Percentiles rank a stretch among this genome's conserved stretches.
These are phyloP conservation scores for Elsinoe perseae DNA, from an alignment of 2,329 filamentous ascomycete genomes.

Conservation along the genomic window DNA sequence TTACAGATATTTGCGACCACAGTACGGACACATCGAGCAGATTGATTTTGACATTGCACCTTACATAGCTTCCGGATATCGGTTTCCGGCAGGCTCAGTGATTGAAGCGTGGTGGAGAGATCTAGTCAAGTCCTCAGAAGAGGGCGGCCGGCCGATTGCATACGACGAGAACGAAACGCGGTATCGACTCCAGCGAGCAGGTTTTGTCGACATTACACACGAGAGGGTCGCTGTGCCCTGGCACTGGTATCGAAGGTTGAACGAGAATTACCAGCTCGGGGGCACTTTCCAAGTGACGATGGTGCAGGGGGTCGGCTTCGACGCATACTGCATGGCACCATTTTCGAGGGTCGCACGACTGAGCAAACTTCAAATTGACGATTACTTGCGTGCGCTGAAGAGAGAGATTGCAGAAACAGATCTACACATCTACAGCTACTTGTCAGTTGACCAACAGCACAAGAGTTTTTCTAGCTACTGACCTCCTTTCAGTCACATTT, in stretches of 20 bases:
- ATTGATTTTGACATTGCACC: constrained; percentile 81
- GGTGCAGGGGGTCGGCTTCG: constrained; percentile 55
- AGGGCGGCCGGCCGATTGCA: constrained; percentile 56
- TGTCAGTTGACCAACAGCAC: not conserved
- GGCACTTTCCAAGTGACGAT: constrained; percentile 79
- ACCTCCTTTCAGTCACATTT: not conserved
- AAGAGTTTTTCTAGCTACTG: not conserved
- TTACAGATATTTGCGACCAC: constrained; percentile 64
- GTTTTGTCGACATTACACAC: constrained; percentile 74
- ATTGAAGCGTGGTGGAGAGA: constrained; percentile 60
- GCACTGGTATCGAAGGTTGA: constrained; percentile 63
- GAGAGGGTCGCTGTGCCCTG: constrained; percentile 61
- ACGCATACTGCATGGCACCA: constrained; percentile 65
- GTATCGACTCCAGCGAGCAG: constrained; percentile 56
- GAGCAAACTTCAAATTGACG: constrained; percentile 51
- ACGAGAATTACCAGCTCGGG: constrained; percentile 59
- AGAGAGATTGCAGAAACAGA: constrained; percentile 46
- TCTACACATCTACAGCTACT: constrained; percentile 3
- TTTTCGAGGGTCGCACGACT: constrained; percentile 33
- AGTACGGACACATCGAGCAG: constrained; percentile 71
- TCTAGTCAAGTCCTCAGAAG: constrained; percentile 58
- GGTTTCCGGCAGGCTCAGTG: constrained; percentile 47
- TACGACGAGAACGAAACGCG: constrained; percentile 54
- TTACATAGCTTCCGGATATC: constrained; percentile 58
- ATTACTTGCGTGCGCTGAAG: constrained; percentile 56